Conservation (phyloP, 352 stramenopile species). For the Pythium brassicae region DNA sequence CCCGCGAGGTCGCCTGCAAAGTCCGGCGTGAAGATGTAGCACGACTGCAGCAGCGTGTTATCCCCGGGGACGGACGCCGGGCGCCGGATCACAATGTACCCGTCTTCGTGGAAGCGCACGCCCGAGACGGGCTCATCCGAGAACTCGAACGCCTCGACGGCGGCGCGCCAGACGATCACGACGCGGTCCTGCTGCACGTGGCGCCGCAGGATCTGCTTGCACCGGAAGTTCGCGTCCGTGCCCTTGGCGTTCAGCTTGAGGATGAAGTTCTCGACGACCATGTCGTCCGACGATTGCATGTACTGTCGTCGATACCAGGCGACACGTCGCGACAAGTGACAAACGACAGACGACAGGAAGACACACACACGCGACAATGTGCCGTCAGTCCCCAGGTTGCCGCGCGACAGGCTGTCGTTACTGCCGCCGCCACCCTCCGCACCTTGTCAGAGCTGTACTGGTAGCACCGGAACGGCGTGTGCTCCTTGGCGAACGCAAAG, state of each 20-base stretch:
- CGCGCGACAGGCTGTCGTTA: not conserved
- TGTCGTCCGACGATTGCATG: constrained; percentile 27
- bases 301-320: not conserved
- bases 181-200: constrained; percentile 37
- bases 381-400: not conserved
- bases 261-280: constrained; percentile 52
- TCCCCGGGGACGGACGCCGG: constrained; percentile 15
- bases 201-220: constrained; percentile 45
- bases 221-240: constrained; percentile 38
- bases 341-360: too few species aligned
- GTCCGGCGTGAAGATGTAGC: constrained; percentile 39
- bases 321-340: too few species aligned
- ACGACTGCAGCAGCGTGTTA: constrained; percentile 33
- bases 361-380: too few species aligned
- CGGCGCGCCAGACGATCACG: constrained; percentile 57
- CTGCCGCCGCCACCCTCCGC: too few species aligned
- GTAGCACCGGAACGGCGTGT: constrained; percentile 3
- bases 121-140: constrained; percentile 33
- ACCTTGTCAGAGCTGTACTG: not conserved
- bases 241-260: constrained; percentile 44
- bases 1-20: constrained; percentile 5
- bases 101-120: constrained; percentile 53
- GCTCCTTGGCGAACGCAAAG: constrained; percentile 11
- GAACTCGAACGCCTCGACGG: constrained; percentile 57
- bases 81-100: constrained; percentile 48